Percentiles rank a stretch among this genome's conserved stretches.
Evolutionary conservation across 2,329 filamentous ascomycete genomes (phyloP).

Genomic region (Ophiocordyceps camponoti-floridani): DNA sequence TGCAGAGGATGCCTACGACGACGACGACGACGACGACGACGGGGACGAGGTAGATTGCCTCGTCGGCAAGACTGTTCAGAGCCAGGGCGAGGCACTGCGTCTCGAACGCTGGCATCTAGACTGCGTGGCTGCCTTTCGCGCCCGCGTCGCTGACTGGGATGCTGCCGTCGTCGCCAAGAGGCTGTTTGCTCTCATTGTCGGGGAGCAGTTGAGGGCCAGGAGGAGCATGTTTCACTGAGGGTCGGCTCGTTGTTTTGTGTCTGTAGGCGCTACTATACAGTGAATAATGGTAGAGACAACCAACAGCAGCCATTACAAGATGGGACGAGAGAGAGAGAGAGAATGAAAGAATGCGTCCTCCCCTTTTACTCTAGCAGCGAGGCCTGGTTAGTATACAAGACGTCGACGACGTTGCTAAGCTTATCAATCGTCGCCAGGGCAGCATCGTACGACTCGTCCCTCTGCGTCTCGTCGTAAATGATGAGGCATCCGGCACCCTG

Average conservation of each 20-base stretch:
- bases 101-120: slow-evolving; percentile 40
- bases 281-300: no score
- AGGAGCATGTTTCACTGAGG: slow-evolving; percentile 14
- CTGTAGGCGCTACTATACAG: no score
- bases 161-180: slow-evolving; percentile 30
- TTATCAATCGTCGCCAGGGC: slow-evolving; percentile 92
- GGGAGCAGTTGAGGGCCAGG: slow-evolving; percentile 22
- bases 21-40: no score
- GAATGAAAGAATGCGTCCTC: slow-evolving; percentile 4
- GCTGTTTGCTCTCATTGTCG: slow-evolving; percentile 32
- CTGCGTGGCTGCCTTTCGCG: slow-evolving; percentile 34
- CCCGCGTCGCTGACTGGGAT: slow-evolving; percentile 30
- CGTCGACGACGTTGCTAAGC: slow-evolving; percentile 91
- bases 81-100: slow-evolving; percentile 25
- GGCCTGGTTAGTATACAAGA: slow-evolving; percentile 94
- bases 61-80: slow-evolving; percentile 28
- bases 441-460: slow-evolving; percentile 86
- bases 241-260: no score
- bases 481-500: slow-evolving; percentile 96
- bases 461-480: slow-evolving; percentile 86
- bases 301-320: neutral
- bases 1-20: no score
- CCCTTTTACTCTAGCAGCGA: slow-evolving; percentile 65
- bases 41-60: slow-evolving; percentile 12
- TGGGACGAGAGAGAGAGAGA: slow-evolving; percentile 2